A percentile compares a stretch with the other conserved stretches of the same genome.
These are phyloP conservation scores for Peterozyma toletana DNA, from an alignment of 805 yeast genomes.

Conservation along the genomic window DNA sequence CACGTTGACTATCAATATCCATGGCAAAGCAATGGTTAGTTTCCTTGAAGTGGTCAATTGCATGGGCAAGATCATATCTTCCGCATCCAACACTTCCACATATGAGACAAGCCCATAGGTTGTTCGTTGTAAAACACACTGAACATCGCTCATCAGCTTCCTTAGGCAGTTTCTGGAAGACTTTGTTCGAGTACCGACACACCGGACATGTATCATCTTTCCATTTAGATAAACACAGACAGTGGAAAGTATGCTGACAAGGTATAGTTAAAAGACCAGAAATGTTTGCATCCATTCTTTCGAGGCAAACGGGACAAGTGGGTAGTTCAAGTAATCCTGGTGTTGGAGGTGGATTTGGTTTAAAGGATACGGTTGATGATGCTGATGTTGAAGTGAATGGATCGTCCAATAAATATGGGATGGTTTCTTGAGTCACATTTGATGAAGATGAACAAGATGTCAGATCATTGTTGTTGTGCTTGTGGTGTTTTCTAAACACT, in stretches of 20 bases:
- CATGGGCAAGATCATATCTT: constrained; percentile 79
- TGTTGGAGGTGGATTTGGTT: constrained; percentile 12
- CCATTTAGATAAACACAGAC: constrained; percentile 85
- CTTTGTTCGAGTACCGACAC: constrained; percentile 64
- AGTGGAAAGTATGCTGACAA: constrained; percentile 91
- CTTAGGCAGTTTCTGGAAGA: constrained; percentile 10
- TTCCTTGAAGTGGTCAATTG: constrained; percentile 68
- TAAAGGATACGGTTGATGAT: not conserved
- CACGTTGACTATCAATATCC: constrained; percentile 79
- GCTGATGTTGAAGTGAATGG: constrained; percentile 47
- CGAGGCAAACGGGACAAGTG: constrained; percentile 89
- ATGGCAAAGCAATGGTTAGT: constrained; percentile 87
- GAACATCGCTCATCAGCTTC: constrained; percentile 28
- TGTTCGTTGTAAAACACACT: constrained; percentile 50
- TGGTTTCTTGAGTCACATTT: constrained; percentile 12
- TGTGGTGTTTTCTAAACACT: constrained; percentile 24
- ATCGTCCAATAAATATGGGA: constrained; percentile 67
- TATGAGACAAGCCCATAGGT: constrained; percentile 82
- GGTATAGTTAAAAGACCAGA: constrained; percentile 84
- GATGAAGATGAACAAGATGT: not conserved
- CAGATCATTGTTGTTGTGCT: constrained; percentile 5
- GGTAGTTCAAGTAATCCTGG: constrained; percentile 51
- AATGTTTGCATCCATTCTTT: constrained; percentile 72
- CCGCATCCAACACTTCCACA: constrained; percentile 95
- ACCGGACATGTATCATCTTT: constrained; percentile 87